Evolutionary conservation across 2,329 filamentous ascomycete genomes (phyloP).

Genomic region (Sarocladium oryzae): DNA sequence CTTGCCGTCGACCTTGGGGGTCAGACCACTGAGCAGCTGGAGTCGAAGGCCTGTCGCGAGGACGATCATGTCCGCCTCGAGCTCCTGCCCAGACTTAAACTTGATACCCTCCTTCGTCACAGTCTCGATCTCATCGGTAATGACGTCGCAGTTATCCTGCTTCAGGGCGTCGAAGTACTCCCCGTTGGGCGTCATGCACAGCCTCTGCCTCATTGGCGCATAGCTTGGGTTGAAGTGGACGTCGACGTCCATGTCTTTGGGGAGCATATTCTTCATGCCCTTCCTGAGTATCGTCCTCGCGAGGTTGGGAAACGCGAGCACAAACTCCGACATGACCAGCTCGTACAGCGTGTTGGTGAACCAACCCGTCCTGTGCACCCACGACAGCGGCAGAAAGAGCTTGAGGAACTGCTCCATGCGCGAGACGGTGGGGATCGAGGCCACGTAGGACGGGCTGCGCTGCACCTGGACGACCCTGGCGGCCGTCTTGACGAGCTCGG

Average conservation of each 20-base stretch:
- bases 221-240: conserved; percentile 57
- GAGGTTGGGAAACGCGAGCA: conserved; percentile 43
- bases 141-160: conserved; percentile 31
- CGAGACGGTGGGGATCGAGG: conserved; percentile 39
- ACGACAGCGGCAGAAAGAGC: conserved; percentile 34
- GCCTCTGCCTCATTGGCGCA: conserved; percentile 62
- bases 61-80: conserved; percentile 58
- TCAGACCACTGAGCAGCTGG: conserved; percentile 44
- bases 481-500: conserved; percentile 57
- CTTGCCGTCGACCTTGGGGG: conserved; percentile 44
- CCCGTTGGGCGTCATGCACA: conserved; percentile 55
- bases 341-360: conserved; percentile 40
- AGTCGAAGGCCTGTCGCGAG: conserved; percentile 60
- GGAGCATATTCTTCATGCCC: conserved; percentile 41
- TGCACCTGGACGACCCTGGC: conserved; percentile 68
- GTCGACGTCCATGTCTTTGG: conserved; percentile 42
- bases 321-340: conserved; percentile 40
- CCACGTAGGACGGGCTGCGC: conserved; percentile 63
- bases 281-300: conserved; percentile 40
- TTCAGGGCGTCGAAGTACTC: conserved; percentile 44
- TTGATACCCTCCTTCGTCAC: conserved; percentile 38
- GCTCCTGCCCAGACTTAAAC: conserved; percentile 34
- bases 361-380: conserved; percentile 37
- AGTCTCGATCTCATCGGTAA: conserved; percentile 41
- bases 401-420: conserved; percentile 27